These are phyloP conservation scores for Aureobasidium sp. DNA, from an alignment of 2,329 filamentous ascomycete genomes.

Conservation along the genomic window DNA sequence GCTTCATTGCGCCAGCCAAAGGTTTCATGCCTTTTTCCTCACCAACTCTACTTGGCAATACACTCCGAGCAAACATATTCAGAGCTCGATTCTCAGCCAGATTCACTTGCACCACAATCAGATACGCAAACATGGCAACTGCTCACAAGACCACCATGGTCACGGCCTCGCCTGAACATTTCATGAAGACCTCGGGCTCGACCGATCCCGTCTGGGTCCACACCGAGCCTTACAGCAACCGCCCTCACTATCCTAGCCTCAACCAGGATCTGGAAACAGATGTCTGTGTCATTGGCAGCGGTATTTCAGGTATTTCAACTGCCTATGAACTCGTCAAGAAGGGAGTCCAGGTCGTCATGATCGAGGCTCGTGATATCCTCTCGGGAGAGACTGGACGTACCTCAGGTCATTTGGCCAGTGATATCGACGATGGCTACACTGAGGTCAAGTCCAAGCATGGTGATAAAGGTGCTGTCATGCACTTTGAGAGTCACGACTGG, in stretches of 20 bases:
- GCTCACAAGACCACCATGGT: constrained; percentile 14
- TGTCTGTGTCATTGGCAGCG: constrained; percentile 47
- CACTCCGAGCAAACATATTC: neutral
- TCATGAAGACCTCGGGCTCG: constrained; percentile 43
- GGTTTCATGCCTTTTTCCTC: constrained; percentile 9
- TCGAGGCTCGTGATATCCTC: constrained; percentile 50
- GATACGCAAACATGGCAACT: constrained; percentile 18
- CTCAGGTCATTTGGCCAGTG: constrained; percentile 48
- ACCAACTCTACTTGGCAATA: neutral
- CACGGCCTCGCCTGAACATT: constrained; percentile 25
- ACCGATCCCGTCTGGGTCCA: constrained; percentile 50
- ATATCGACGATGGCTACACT: constrained; percentile 48
- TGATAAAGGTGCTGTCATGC: constrained; percentile 40
- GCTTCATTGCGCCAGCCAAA: neutral
- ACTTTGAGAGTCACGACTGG: constrained; percentile 51
- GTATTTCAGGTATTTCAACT: constrained; percentile 46
- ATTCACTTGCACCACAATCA: constrained; percentile 1
- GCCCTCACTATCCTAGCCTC: constrained; percentile 40
- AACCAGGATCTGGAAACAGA: constrained; percentile 40
- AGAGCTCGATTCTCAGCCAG: neutral
- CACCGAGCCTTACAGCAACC: constrained; percentile 38
- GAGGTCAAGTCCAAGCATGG: constrained; percentile 49
- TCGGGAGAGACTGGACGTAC: constrained; percentile 50
- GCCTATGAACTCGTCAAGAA: constrained; percentile 49
- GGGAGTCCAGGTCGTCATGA: constrained; percentile 44